These are phyloP conservation scores for Carpinus fangiana DNA, from an alignment of 306 rosid genomes.

Conservation along the genomic window DNA sequence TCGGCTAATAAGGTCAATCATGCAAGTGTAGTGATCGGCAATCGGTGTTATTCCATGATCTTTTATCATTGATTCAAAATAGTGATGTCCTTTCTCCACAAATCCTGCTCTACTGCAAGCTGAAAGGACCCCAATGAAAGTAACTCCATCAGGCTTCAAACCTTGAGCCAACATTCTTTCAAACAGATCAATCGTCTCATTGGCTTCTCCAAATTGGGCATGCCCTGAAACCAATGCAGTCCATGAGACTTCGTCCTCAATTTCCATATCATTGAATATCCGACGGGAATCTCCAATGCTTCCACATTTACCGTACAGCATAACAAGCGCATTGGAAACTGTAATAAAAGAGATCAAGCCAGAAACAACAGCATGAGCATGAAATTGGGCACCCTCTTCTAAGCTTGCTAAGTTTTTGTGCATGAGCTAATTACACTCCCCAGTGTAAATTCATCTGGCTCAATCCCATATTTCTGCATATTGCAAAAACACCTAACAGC, in stretches of 20 bases:
- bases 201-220: constrained; percentile 77
- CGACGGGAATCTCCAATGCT: constrained; percentile 61
- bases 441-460: constrained; percentile 78
- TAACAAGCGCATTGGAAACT: constrained; percentile 87
- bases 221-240: constrained; percentile 90
- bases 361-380: constrained; percentile 70
- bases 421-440: constrained; percentile 93
- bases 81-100: constrained; percentile 70
- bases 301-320: constrained; percentile 85
- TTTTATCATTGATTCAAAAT: constrained; percentile 65
- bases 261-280: constrained; percentile 70
- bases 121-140: constrained; percentile 89
- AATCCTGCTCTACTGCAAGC: constrained; percentile 95
- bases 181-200: constrained; percentile 65
- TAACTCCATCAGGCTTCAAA: constrained; percentile 77
- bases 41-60: constrained; percentile 67
- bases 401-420: constrained; percentile 88
- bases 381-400: constrained; percentile 95
- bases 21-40: constrained; percentile 82
- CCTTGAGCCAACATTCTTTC: constrained; percentile 67
- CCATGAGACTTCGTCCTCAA: constrained; percentile 84
- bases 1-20: constrained; percentile 85
- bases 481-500: constrained; percentile 72
- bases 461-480: constrained; percentile 74
- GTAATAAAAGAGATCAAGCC: constrained; percentile 66